Evolutionary conservation across 2,329 filamentous ascomycete genomes (phyloP).

Genomic region (Paracorniculantispora psalliotae): DNA sequence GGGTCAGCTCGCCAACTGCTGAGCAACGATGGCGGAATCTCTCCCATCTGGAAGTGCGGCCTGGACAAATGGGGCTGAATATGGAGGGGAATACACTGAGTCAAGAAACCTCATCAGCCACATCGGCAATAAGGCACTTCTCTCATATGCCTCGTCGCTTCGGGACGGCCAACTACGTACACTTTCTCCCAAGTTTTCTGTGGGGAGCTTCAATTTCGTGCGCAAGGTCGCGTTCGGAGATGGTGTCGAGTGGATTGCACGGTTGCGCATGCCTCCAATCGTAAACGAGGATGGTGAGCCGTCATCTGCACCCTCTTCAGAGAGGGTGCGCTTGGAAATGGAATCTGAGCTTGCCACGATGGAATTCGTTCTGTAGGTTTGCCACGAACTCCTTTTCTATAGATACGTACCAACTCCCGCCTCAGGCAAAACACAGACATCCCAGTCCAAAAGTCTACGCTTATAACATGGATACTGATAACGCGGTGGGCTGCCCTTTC

Average conservation of each 20-base stretch:
- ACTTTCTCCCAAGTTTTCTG: slow-evolving; percentile 1
- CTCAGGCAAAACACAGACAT: slow-evolving; percentile 5
- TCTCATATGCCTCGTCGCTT: slow-evolving; percentile 4
- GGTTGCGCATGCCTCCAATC: slow-evolving; percentile 1
- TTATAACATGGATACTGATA: background rate
- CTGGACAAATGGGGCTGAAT: background rate
- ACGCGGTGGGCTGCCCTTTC: background rate
- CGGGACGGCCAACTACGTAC: background rate
- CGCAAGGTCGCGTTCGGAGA: slow-evolving; percentile 5
- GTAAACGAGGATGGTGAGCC: background rate
- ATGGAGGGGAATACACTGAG: slow-evolving; percentile 1
- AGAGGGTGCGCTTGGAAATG: background rate
- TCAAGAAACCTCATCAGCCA: background rate
- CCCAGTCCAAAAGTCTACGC: slow-evolving; percentile 2
- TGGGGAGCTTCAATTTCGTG: background rate
- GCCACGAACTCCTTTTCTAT: background rate
- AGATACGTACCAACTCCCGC: background rate
- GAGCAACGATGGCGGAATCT: background rate
- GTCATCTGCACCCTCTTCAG: background rate
- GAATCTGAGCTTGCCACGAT: slow-evolving; percentile 8
- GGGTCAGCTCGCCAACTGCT: no score
- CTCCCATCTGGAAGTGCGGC: background rate
- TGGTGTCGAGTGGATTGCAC: background rate
- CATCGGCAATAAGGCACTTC: background rate
- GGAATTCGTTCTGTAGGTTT: slow-evolving; percentile 1